Base-by-base conservation (phyloP, 352 stramenopile genomes). In the Thalassiosira exigua region DNA sequence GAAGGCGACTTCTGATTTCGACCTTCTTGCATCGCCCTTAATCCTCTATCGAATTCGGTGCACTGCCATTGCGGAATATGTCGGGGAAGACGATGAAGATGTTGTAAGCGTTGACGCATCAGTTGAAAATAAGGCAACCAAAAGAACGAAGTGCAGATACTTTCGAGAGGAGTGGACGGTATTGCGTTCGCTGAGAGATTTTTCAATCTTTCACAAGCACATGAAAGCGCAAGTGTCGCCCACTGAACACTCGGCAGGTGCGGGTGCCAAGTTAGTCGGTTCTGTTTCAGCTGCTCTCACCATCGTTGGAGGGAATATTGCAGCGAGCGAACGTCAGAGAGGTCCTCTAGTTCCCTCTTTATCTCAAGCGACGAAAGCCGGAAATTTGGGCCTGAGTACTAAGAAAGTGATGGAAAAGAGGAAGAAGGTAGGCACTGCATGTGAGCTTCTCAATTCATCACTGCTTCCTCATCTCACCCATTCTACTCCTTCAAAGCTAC, bases 91-190 rank as follows among this genome's bases (percentile, higher is more conserved):
- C 33, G 72, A 84, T 12, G 68, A 88, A 53, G 77, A 86, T 57
- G 61, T 82, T 21, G 44, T 51, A 19, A 22, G 9, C 29, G n/a
- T 5, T n/a, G 56, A 65, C 61, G 59, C 44, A 32, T 67, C 36
- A 44, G 57, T 29, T 42, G 61, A 83, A 12, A 65, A 65, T 30
- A 78, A 64, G 56, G 70, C 58, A 29, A 70, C 19, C 11, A 54
- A 42, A 19, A 22, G 42, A 22, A 14, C 32, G 7, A 79, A 80
- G 53, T 57, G 71, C 2, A 79, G 68, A 66, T 87, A 79, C 33
- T 92, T 86, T 57, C 62, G 75, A n/a, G 90, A 94, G 70, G 87
- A 93, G 69, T 94, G 87, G 85, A 84, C 89, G 27, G 81, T 94
- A 14, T 76, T 90, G 17, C 70, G 90, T 1, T 87, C 86, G 27